Evolutionary conservation across 768 basidiomycete species (phyloP).

Genomic region (Gymnopilus junonius): DNA sequence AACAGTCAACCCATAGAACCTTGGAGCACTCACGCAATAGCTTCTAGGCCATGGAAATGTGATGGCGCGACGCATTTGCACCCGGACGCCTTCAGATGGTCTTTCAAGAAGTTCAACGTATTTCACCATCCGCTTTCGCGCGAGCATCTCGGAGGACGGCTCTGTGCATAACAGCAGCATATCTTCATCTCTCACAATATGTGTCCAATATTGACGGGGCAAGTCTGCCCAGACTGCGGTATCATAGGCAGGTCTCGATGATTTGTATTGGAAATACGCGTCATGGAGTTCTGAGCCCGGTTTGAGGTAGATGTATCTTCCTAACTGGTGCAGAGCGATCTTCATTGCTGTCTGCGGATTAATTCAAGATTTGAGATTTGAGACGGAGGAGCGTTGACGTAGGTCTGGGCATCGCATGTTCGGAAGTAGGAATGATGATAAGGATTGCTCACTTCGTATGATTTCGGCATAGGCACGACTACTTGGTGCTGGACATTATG

Average conservation of each 20-base stretch:
- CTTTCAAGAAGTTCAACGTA: not conserved
- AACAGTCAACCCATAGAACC: too few relatives aligned
- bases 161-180: not conserved
- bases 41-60: not conserved
- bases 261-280: not conserved
- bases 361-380: too few relatives aligned
- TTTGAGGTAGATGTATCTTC: not conserved
- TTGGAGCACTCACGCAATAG: not conserved
- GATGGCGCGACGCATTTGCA: not conserved
- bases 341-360: too few relatives aligned
- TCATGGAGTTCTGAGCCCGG: not conserved
- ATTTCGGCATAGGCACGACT: too few relatives aligned
- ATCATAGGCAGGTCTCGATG: too few relatives aligned
- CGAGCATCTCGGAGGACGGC: not conserved
- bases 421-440: too few relatives aligned
- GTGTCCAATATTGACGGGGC: not conserved
- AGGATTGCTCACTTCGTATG: too few relatives aligned
- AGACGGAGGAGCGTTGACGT: too few relatives aligned
- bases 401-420: too few relatives aligned
- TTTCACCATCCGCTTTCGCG: not conserved
- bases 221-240: too few relatives aligned
- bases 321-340: too few relatives aligned
- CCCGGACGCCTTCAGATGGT: not conserved
- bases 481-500: too few relatives aligned
- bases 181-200: not conserved